Base-by-base conservation (phyloP, 805 yeast genomes). In the Ogataea degrootiae region DNA sequence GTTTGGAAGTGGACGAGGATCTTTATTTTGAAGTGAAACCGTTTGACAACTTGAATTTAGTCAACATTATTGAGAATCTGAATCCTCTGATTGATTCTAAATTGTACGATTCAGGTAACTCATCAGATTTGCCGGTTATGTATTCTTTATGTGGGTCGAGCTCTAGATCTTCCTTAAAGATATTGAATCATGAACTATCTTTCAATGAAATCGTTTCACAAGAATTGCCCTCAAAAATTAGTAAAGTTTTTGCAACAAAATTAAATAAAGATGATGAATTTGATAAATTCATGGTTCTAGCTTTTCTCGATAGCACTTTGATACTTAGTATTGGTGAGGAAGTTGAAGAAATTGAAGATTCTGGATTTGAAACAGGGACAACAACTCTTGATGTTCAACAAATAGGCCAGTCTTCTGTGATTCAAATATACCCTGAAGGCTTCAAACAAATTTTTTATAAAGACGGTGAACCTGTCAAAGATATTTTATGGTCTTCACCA, bases 401-500 rank as follows among this genome's bases (percentile, higher is more conserved):
- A 55, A 71, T 91, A 48, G 95, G 96, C 0, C 49, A 52, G 2
- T 57, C 63, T 4, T 78, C 92, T 0, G 61, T 90, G 0, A 77
- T 85, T 6, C 99, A 92, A 61, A 74, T 92, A 1, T 86, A 87
- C 60, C 54, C 79, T 0, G 73, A 78, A 50, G 96, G 94, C 5
- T 69, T 92, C 21, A 72, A 84, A 15, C 88, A 85, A 55, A 68
- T 85, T 3, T 58, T 62, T 36, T 53, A 61, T 47, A 55, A 56
- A 29, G 53, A 59, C n/a, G 63, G 70, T n/a, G 55, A 57, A 5
- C 57, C 55, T 2, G 55, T 54, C 22, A 54, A 66, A 17, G 62
- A 66, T 39, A 66, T 74, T 14, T 85, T 85, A 51, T 94, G 98
- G 98, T 70, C 65, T 29, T 88, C 96, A 1, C 96, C 97, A 0